phyloP scores from a whole-genome alignment of 768 basidiomycete species.

The Tricholoma sp. region DNA sequence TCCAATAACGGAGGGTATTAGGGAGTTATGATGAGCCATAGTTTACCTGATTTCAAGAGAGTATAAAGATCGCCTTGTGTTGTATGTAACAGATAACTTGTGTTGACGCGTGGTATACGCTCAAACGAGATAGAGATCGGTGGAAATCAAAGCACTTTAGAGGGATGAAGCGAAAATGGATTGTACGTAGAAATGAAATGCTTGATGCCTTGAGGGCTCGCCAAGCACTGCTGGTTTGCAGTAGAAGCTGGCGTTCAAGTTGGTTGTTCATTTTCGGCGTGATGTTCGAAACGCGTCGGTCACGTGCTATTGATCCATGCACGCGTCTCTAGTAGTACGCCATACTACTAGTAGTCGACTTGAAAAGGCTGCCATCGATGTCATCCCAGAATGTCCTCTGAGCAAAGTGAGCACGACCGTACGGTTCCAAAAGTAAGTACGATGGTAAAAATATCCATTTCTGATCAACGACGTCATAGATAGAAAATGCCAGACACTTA shows the following conservation, averaged over 20 bases:
- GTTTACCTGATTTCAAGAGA: constrained; percentile 4
- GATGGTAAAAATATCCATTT: too few relatives aligned
- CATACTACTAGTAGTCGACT: too few relatives aligned
- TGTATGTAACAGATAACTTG: neutral
- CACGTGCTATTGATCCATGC: constrained; percentile 21
- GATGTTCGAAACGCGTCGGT: constrained; percentile 27
- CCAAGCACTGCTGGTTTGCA: neutral
- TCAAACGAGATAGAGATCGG: constrained; percentile 1
- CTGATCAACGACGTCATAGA: neutral
- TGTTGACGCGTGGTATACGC: constrained; percentile 1
- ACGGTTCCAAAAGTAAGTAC: too few relatives aligned
- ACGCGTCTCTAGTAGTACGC: constrained; percentile 1
- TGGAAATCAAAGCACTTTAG: neutral
- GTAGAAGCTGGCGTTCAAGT: neutral
- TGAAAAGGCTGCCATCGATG: too few relatives aligned
- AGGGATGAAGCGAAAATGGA: neutral
- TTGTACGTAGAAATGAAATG: neutral
- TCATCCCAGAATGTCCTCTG: too few relatives aligned
- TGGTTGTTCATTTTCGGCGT: constrained; percentile 1
- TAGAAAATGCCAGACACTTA: neutral
- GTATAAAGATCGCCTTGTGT: neutral
- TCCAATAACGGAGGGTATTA: constrained; percentile 34
- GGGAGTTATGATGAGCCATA: neutral
- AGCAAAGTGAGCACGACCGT: too few relatives aligned
- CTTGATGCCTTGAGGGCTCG: neutral